Evolutionary conservation across 148 eudicot species (phyloP).

Genomic region (Pharnaceum exiguum): DNA sequence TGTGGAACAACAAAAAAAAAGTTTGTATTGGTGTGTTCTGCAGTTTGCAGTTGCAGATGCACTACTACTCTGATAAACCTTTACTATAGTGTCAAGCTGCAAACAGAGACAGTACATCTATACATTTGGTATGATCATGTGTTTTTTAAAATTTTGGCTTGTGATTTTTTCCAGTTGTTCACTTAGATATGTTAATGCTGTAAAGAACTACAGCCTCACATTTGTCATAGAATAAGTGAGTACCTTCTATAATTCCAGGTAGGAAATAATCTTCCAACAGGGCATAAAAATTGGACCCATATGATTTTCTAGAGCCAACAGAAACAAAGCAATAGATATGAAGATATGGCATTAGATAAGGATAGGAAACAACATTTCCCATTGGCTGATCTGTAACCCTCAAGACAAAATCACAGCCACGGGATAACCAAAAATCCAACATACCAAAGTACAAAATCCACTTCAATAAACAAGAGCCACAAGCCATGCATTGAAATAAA

Average conservation of each 20-base stretch:
- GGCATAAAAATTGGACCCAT: slow-evolving; percentile 23
- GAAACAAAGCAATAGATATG: slow-evolving; percentile 43
- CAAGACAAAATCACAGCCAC: slow-evolving; percentile 38
- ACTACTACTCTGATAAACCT: no score
- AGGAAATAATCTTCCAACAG: slow-evolving; percentile 18
- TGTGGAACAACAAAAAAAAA: no score
- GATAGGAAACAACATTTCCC: slow-evolving; percentile 38
- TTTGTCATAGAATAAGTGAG: slow-evolving; percentile 15
- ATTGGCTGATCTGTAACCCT: slow-evolving; percentile 37
- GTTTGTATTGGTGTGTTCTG: no score
- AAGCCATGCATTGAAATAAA: slow-evolving; percentile 19
- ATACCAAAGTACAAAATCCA: slow-evolving; percentile 3
- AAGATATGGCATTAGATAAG: slow-evolving; percentile 57
- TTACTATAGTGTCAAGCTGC: no score
- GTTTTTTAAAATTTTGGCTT: no score
- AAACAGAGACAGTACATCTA: no score
- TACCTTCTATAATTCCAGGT: slow-evolving; percentile 10
- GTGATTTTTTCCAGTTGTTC: no score
- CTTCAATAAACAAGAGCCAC: slow-evolving; percentile 50
- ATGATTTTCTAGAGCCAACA: slow-evolving; percentile 37
- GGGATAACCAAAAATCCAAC: slow-evolving; percentile 36
- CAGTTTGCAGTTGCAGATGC: no score
- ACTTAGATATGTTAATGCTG: background rate
- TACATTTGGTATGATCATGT: no score
- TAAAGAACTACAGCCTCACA: slow-evolving; percentile 10